Percentiles rank a stretch among this genome's conserved stretches.
phyloP scores from a whole-genome alignment of 768 basidiomycete genomes.

The Pleurotus giganteus region DNA sequence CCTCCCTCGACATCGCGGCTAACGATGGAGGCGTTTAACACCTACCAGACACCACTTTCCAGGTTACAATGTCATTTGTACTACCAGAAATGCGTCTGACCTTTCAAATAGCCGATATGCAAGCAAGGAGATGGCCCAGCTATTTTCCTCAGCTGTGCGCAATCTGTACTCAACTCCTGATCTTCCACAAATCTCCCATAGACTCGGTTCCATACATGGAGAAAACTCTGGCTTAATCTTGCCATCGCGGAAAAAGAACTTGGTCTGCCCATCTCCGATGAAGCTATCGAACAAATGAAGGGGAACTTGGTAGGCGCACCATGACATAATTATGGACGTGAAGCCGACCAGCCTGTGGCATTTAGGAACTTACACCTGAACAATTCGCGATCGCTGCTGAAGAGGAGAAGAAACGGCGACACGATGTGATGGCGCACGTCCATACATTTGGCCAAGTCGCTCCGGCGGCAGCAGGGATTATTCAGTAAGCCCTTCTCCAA shows the following conservation, averaged over 20 bases:
- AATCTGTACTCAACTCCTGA: neutral
- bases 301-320: conserved; percentile 68
- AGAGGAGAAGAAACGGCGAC: conserved; percentile 96
- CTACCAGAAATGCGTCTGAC: neutral
- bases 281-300: conserved; percentile 93
- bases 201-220: conserved; percentile 96
- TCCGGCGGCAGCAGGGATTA: conserved; percentile 93
- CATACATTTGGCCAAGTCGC: conserved; percentile 95
- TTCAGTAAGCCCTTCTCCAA: conserved; percentile 71
- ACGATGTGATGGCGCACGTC: conserved; percentile 99
- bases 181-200: conserved; percentile 27
- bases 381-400: conserved; percentile 91
- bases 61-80: conserved; percentile 44
- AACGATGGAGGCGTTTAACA: conserved; percentile 63
- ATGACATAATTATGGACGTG: neutral
- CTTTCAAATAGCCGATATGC: conserved; percentile 81
- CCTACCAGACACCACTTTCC: conserved; percentile 79
- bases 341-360: conserved; percentile 10
- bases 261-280: conserved; percentile 84
- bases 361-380: conserved; percentile 74
- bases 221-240: conserved; percentile 92
- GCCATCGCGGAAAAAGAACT: conserved; percentile 97
- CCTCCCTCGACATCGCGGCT: neutral
- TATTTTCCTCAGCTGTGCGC: conserved; percentile 90
- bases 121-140: conserved; percentile 95